These are phyloP conservation scores for Diaporthe sp. DNA, from an alignment of 2,329 filamentous ascomycete species.

Conservation along the genomic window DNA sequence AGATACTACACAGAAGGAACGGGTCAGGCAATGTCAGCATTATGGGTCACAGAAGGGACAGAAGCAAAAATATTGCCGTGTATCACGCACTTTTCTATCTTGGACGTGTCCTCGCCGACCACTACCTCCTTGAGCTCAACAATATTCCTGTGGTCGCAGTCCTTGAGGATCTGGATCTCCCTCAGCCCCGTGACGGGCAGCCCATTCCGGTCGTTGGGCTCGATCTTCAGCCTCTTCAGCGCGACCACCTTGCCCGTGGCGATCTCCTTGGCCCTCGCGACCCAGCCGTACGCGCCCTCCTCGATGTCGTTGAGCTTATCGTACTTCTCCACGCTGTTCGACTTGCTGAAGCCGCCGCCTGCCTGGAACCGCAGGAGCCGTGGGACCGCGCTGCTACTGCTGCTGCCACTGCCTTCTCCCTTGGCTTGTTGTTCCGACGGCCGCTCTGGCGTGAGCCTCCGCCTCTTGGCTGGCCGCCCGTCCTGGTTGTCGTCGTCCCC, in stretches of 20 bases:
- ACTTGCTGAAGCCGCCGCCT: conserved; percentile 74
- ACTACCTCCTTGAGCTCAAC: conserved; percentile 88
- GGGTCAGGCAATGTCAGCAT: conserved; percentile 49
- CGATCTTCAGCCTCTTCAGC: conserved; percentile 93
- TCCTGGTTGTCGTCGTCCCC: conserved; percentile 48
- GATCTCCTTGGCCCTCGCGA: conserved; percentile 84
- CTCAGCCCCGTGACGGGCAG: conserved; percentile 92
- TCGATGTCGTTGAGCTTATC: conserved; percentile 97
- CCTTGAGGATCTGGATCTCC: conserved; percentile 91
- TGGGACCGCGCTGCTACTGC: conserved; percentile 46
- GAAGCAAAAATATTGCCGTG: not conserved
- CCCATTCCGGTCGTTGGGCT: conserved; percentile 77
- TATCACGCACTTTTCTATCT: conserved; percentile 63
- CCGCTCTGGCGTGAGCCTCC: conserved; percentile 64
- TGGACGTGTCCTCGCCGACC: conserved; percentile 72
- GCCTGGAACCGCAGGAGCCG: conserved; percentile 78
- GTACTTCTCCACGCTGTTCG: conserved; percentile 86
- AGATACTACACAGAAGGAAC: conserved; percentile 71
- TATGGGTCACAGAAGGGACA: not conserved
- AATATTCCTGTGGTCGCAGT: conserved; percentile 85
- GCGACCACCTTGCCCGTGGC: conserved; percentile 86
- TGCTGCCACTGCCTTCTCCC: conserved; percentile 44
- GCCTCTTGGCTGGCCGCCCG: conserved; percentile 71
- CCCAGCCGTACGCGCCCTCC: conserved; percentile 96
- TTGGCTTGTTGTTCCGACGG: conserved; percentile 46